These are phyloP conservation scores for Wickerhamiella parazyma DNA, from an alignment of 805 yeast genomes.

Conservation along the genomic window DNA sequence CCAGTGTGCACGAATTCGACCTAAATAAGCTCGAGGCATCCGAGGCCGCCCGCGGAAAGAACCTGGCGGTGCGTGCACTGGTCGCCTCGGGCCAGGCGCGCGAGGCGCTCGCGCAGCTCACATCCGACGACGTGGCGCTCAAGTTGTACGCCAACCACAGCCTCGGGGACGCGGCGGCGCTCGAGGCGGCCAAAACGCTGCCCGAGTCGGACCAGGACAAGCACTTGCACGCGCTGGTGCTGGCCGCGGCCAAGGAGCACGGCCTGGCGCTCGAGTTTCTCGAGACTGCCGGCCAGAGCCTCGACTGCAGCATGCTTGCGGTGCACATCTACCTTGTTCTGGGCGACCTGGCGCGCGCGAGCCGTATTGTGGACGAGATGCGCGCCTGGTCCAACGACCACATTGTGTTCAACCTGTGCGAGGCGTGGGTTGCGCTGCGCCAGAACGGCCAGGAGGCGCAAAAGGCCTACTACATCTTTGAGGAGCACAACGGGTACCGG, in stretches of 20 bases:
- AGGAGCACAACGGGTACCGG: constrained; percentile 40
- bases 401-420: constrained; percentile 62
- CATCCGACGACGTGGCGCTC: constrained; percentile 20
- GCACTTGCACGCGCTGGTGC: constrained; percentile 31
- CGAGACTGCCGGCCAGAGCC: constrained; percentile 28
- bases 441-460: constrained; percentile 28
- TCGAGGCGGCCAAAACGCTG: constrained; percentile 12
- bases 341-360: constrained; percentile 34
- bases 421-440: constrained; percentile 52
- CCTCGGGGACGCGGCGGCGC: constrained; percentile 17
- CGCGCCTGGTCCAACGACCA: constrained; percentile 51
- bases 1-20: constrained; percentile 23
- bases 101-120: constrained; percentile 22
- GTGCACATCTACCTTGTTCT: constrained; percentile 30
- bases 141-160: constrained; percentile 20
- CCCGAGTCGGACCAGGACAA: constrained; percentile 24
- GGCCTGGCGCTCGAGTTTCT: constrained; percentile 33
- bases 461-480: constrained; percentile 35
- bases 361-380: constrained; percentile 32
- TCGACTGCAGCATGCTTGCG: constrained; percentile 27
- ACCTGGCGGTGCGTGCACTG: constrained; percentile 27
- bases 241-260: constrained; percentile 29
- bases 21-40: constrained; percentile 18
- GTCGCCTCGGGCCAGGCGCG: constrained; percentile 25
- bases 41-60: constrained; percentile 21